Percentiles rank a stretch among this genome's conserved stretches.
Conservation (phyloP, 768 basidiomycete genomes). For the Rhizopogon roseolus region DNA sequence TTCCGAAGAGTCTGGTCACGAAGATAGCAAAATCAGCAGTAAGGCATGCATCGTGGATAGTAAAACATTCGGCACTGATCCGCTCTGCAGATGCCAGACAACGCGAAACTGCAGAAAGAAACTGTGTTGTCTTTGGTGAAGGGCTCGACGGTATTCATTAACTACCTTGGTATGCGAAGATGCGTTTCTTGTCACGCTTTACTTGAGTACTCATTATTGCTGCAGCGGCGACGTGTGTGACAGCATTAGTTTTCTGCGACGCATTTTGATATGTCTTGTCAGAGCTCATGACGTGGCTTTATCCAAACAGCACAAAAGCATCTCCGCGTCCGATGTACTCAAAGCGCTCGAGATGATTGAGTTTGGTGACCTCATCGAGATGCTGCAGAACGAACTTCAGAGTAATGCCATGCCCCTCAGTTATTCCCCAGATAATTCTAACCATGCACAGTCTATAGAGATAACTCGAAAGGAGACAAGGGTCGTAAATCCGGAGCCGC, state of each 20-base stretch:
- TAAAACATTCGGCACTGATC: background rate
- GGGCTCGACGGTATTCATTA: slow-evolving; percentile 93
- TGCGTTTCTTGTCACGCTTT: background rate
- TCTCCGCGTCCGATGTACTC: slow-evolving; percentile 86
- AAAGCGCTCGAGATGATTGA: slow-evolving; percentile 80
- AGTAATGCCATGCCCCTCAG: slow-evolving; percentile 33
- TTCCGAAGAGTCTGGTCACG: slow-evolving; percentile 78
- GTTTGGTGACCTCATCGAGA: slow-evolving; percentile 64
- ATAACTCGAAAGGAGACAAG: slow-evolving; percentile 59
- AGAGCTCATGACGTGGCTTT: slow-evolving; percentile 87
- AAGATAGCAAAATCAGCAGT: slow-evolving; percentile 85
- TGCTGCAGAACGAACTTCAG: slow-evolving; percentile 59
- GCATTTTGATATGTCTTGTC: background rate
- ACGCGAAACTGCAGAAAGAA: slow-evolving; percentile 86
- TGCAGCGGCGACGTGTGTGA: slow-evolving; percentile 42
- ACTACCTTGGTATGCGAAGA: slow-evolving; percentile 68
- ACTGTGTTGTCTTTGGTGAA: slow-evolving; percentile 80
- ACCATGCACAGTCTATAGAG: slow-evolving; percentile 54
- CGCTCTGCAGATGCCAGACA: slow-evolving; percentile 65
- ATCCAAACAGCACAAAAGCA: slow-evolving; percentile 83
- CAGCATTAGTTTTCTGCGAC: background rate
- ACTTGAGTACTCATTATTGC: background rate
- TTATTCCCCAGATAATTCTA: background rate
- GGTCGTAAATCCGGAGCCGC: slow-evolving; percentile 25
- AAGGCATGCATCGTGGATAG: slow-evolving; percentile 15